phyloP scores from a whole-genome alignment of 2,329 filamentous ascomycete species.

The Tolypocladium endophyticum region DNA sequence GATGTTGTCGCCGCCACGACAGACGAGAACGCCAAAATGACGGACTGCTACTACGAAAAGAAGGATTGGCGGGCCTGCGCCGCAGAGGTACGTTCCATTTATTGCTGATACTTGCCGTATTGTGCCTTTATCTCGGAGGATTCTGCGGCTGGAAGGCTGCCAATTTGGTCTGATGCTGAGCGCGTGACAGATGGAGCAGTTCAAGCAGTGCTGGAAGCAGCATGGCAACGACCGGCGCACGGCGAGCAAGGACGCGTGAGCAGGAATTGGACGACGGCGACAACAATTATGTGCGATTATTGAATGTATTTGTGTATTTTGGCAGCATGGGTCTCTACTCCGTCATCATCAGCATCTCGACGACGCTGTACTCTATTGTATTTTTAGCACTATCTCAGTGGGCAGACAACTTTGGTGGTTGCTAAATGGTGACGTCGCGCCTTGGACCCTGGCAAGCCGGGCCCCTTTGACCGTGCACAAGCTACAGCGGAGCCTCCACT shows the following conservation, averaged over 20 bases:
- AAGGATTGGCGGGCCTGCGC: slow-evolving; percentile 91
- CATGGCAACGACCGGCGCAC: slow-evolving; percentile 83
- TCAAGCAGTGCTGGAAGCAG: slow-evolving; percentile 83
- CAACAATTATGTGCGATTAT: neutral
- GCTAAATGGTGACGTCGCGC: neutral
- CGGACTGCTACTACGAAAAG: slow-evolving; percentile 91
- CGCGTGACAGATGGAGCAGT: slow-evolving; percentile 66
- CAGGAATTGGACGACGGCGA: neutral
- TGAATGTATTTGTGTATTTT: neutral
- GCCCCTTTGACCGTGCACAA: neutral
- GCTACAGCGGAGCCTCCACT: neutral
- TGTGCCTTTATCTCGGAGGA: neutral
- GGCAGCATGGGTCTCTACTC: neutral
- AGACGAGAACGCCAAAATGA: slow-evolving; percentile 87
- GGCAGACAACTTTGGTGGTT: neutral
- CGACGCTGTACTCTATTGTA: neutral
- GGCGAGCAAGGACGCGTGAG: slow-evolving; percentile 54
- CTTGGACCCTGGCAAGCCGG: neutral
- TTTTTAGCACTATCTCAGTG: neutral
- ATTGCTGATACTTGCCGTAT: neutral
- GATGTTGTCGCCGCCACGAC: slow-evolving; percentile 1
- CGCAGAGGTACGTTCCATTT: slow-evolving; percentile 57
- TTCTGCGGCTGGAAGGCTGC: neutral
- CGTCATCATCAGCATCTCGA: neutral
- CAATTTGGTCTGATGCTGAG: neutral